Conservation (phyloP, 23 red algal genomes). For the Gracilariopsis chorda region DNA sequence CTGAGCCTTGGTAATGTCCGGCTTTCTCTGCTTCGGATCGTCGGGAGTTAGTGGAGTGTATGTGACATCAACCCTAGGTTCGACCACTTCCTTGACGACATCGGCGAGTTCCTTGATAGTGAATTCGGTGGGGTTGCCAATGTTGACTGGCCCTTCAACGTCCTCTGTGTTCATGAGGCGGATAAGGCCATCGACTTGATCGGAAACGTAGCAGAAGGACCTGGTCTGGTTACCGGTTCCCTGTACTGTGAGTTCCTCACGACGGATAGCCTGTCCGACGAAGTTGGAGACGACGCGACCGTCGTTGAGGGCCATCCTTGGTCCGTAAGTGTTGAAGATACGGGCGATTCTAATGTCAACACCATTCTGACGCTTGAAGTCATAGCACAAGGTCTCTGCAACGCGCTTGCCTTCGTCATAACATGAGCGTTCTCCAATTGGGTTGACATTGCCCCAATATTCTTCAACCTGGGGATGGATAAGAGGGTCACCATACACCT, state of each 20-base stretch:
- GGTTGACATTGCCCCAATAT: slow-evolving; percentile 99
- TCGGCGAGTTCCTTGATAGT: slow-evolving; percentile 86
- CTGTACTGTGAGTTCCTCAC: slow-evolving; percentile 90
- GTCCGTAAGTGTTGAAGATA: slow-evolving; percentile 99
- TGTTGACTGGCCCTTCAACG: slow-evolving; percentile 87
- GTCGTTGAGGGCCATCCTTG: slow-evolving; percentile 97
- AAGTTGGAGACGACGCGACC: slow-evolving; percentile 98
- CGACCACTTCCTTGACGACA: slow-evolving; percentile 58
- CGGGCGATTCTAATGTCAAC: slow-evolving; percentile 95
- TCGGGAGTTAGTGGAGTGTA: slow-evolving; percentile 89
- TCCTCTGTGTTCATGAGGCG: slow-evolving; percentile 87
- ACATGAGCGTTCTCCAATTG: slow-evolving; percentile 92
- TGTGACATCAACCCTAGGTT: slow-evolving; percentile 61
- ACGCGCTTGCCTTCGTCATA: slow-evolving; percentile 99
- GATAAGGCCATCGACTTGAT: slow-evolving; percentile 94
- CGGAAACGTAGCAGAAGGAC: slow-evolving; percentile 94
- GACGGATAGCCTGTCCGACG: slow-evolving; percentile 86
- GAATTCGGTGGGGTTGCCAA: slow-evolving; percentile 94
- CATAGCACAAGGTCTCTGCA: slow-evolving; percentile 94
- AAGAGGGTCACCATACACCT: slow-evolving; percentile 97
- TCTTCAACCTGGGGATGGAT: slow-evolving; percentile 91
- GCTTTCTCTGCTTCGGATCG: slow-evolving; percentile 91
- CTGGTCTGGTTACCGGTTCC: slow-evolving; percentile 95
- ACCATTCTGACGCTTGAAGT: slow-evolving; percentile 94
- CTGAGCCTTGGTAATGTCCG: slow-evolving; percentile 89